Percentiles rank a stretch among this genome's conserved stretches.
Conservation (phyloP, 305 asterid species). For the Fraxinus latifolia region DNA sequence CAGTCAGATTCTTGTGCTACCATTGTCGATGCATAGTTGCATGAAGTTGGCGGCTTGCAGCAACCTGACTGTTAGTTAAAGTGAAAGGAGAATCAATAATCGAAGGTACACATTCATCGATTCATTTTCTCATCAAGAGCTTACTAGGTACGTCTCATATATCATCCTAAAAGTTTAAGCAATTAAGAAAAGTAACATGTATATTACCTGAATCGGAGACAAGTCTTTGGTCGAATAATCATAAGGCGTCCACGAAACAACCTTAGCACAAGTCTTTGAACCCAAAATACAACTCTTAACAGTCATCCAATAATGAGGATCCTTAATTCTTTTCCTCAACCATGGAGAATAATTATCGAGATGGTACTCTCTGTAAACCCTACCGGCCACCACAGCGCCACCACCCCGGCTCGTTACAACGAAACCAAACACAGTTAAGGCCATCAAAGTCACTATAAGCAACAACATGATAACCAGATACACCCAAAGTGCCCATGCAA, state of each 20-base stretch:
- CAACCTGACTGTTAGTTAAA: constrained; percentile 69
- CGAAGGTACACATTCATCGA: not conserved
- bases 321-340: constrained; percentile 67
- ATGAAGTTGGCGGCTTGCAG: constrained; percentile 92
- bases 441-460: constrained; percentile 70
- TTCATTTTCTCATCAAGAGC: not conserved
- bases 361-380: constrained; percentile 63
- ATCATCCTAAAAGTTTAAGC: not conserved
- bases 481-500: constrained; percentile 88
- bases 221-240: constrained; percentile 66
- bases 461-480: constrained; percentile 69
- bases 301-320: constrained; percentile 58
- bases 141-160: not conserved
- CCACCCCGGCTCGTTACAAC: constrained; percentile 80
- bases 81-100: not conserved
- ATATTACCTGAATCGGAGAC: constrained; percentile 79
- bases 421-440: constrained; percentile 72
- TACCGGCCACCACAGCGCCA: constrained; percentile 53
- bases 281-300: constrained; percentile 68
- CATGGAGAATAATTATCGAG: constrained; percentile 63
- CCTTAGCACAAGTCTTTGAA: constrained; percentile 65
- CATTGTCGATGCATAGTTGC: constrained; percentile 60
- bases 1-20: constrained; percentile 71
- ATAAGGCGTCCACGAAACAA: constrained; percentile 68
- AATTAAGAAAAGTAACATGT: not conserved